These are phyloP conservation scores for Ascochyta pisi DNA, from an alignment of 2,329 filamentous ascomycete genomes.

Conservation along the genomic window DNA sequence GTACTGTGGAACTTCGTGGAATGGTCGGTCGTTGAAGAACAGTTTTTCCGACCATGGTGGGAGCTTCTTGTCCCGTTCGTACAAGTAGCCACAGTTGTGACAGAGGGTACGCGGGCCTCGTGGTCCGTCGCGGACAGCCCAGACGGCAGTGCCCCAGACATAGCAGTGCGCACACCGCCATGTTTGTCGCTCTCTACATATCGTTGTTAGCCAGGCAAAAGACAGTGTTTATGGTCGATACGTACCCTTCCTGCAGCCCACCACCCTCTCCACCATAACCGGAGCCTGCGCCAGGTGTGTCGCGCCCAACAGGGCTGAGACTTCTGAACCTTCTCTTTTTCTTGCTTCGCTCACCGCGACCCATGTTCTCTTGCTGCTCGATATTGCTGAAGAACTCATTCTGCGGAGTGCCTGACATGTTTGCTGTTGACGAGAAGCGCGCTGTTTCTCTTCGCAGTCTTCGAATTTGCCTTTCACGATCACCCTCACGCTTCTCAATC, in stretches of 20 bases:
- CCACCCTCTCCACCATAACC: conserved; percentile 74
- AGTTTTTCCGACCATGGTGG: conserved; percentile 78
- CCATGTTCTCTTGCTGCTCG: conserved; percentile 75
- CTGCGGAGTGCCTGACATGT: conserved; percentile 74
- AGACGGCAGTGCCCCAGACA: conserved; percentile 88
- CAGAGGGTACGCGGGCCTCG: conserved; percentile 83
- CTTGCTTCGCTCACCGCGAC: conserved; percentile 89
- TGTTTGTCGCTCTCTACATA: conserved; percentile 70
- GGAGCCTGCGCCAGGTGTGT: conserved; percentile 76
- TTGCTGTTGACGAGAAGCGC: conserved; percentile 84
- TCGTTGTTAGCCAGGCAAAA: conserved; percentile 19
- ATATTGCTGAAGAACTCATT: conserved; percentile 66
- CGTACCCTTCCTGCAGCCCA: conserved; percentile 56
- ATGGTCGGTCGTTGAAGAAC: conserved; percentile 58
- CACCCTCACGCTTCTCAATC: conserved; percentile 95
- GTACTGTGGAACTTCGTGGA: conserved; percentile 33
- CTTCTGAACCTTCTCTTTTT: conserved; percentile 94
- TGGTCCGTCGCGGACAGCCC: conserved; percentile 93
- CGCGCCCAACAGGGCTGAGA: conserved; percentile 80
- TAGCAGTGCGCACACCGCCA: conserved; percentile 92
- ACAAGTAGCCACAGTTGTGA: conserved; percentile 89
- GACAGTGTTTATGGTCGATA: conserved; percentile 13
- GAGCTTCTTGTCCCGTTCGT: conserved; percentile 83
- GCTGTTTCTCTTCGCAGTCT: conserved; percentile 89
- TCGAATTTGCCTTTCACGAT: conserved; percentile 88